phyloP scores from a whole-genome alignment of 805 yeast species.

The Tetrapisispora fleetii region DNA sequence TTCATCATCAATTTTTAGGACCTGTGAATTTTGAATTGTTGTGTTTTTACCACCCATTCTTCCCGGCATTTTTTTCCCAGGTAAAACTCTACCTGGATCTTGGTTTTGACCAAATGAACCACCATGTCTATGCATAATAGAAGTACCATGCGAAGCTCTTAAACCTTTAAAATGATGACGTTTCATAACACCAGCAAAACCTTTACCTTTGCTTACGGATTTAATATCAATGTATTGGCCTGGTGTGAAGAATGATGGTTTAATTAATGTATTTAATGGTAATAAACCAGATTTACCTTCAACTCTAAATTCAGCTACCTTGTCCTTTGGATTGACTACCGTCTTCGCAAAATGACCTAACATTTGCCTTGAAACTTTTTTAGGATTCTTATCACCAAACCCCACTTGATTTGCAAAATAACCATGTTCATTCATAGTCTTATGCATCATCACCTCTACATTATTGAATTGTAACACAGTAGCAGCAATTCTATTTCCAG shows the following conservation, averaged over 20 bases:
- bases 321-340: constrained; percentile 71
- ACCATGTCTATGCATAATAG: constrained; percentile 85
- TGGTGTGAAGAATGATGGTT: constrained; percentile 70
- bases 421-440: constrained; percentile 65
- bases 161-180: constrained; percentile 84
- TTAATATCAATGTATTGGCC: constrained; percentile 81
- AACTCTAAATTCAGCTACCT: constrained; percentile 71
- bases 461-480: constrained; percentile 83
- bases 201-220: constrained; percentile 84
- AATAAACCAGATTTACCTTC: constrained; percentile 53
- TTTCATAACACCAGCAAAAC: constrained; percentile 97
- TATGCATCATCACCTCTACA: constrained; percentile 72
- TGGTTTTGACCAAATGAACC: constrained; percentile 97
- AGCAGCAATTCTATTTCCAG: constrained; percentile 67
- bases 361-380: constrained; percentile 53
- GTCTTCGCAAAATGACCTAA: constrained; percentile 75
- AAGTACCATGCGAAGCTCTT: constrained; percentile 91
- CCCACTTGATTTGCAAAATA: constrained; percentile 84
- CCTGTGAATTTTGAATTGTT: constrained; percentile 67
- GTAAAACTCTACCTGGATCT: constrained; percentile 90
- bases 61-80: constrained; percentile 98
- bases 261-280: constrained; percentile 67
- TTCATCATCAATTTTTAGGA: constrained; percentile 71
- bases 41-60: constrained; percentile 75
- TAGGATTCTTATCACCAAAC: constrained; percentile 54